Base-by-base conservation (phyloP, 108 stramenopile species). In the Skeletonema menzelii region DNA sequence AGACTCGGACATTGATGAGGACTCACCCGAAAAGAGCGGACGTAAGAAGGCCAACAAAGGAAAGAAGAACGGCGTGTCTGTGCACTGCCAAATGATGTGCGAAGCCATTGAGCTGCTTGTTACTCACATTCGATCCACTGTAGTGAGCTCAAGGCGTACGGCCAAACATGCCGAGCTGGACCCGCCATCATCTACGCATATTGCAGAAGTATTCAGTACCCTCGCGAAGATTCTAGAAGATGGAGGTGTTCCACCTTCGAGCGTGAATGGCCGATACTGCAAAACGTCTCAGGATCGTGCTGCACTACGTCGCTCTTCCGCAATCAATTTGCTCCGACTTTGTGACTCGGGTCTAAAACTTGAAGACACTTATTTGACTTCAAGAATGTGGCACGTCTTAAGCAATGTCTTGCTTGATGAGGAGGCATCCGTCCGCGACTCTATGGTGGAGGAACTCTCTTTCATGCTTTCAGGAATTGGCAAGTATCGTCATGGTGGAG, bases 61-160 rank as follows among this genome's bases (percentile, higher is more conserved):
- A 17, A 77, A 53, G 40, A 83, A 72, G 32, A 69, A 56, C 2
- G 68, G 63, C 22, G 63, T 90, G 12, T 88, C 88, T 35, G 56
- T 85, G 53, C 59, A 86, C 47, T 85, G 88, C 59, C 77, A 80
- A 40, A 86, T 83, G 63, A 65, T 85, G 8, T 87, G 86, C 46
- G 87, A 79, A 53, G 88, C 91, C 17, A 92, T 96, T 22, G 89
- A 93, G 59, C 86, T 96, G 30, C 72, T 96, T 55, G 69, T 75
- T 1, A 59, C 86, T 7, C 89, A 86, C 61, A 84, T 91, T 71
- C 85, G 90, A 65, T 87, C 89, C 0, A 80, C 77, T 2, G 49
- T 82, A 30, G 67, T 83, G 28, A 67, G 27, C 46, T 56, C 32
- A 73, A 70, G 71, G 46, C 49, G 38, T 49, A 63, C 49, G 38